phyloP scores from a whole-genome alignment of 495 filamentous ascomycete species.

The Lasiosphaeria hispida region DNA sequence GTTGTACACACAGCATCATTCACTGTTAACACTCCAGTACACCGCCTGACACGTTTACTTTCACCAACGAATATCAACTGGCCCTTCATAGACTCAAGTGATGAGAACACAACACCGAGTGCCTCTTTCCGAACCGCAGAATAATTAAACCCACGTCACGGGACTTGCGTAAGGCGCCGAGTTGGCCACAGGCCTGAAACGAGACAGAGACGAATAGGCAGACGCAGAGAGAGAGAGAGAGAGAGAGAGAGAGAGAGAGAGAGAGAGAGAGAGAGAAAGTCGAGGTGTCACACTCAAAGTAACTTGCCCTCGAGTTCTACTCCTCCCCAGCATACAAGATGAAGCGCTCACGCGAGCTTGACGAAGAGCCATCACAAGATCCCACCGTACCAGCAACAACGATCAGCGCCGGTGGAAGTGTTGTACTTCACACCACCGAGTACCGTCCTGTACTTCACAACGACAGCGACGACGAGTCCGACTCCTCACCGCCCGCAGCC shows the following conservation, averaged over 20 bases:
- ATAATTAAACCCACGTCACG: too few relatives aligned
- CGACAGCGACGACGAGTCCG: slow-evolving; percentile 5
- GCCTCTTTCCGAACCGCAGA: too few relatives aligned
- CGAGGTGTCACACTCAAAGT: slow-evolving; percentile 9
- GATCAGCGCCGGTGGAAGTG: slow-evolving; percentile 4
- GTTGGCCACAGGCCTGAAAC: too few relatives aligned
- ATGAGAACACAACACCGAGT: too few relatives aligned
- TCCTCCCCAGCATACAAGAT: slow-evolving; percentile 28
- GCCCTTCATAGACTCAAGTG: too few relatives aligned
- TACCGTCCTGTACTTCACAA: neutral
- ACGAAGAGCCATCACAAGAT: slow-evolving; percentile 34
- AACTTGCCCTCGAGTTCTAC: slow-evolving; percentile 9
- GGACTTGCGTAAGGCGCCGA: too few relatives aligned
- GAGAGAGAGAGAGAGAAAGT: neutral
- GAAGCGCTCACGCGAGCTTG: slow-evolving; percentile 55
- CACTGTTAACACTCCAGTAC: too few relatives aligned
- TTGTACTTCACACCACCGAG: neutral
- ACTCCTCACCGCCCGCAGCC: slow-evolving; percentile 28
- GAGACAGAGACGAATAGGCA: too few relatives aligned
- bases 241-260: neutral
- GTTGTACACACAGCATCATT: too few relatives aligned
- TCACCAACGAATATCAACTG: too few relatives aligned
- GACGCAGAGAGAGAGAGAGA: neutral
- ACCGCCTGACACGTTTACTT: too few relatives aligned
- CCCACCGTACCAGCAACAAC: slow-evolving; percentile 7